A percentile compares a stretch with the other conserved stretches of the same genome.
phyloP scores from a whole-genome alignment of 2,329 filamentous ascomycete genomes.

The Orbilia quercus region DNA sequence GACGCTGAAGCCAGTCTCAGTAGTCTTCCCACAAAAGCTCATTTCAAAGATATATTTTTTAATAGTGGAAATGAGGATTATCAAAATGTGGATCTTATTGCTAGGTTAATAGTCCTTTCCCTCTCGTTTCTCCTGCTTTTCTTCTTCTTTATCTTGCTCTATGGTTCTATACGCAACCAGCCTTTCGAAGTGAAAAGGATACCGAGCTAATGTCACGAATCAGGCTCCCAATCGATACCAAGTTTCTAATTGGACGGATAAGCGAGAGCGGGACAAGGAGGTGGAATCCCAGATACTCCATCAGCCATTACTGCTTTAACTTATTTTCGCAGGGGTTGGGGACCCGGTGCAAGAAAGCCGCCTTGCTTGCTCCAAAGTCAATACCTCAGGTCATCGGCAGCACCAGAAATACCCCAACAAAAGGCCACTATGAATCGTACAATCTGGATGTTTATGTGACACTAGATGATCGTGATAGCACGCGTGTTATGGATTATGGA shows the following conservation, averaged over 20 bases:
- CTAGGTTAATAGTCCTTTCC: constrained; percentile 59
- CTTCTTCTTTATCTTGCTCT: too few species aligned
- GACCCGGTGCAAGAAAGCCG: constrained; percentile 65
- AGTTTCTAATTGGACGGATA: constrained; percentile 55
- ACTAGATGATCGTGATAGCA: constrained; percentile 63
- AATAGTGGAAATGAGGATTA: constrained; percentile 68
- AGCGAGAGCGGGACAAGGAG: too few species aligned
- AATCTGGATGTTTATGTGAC: constrained; percentile 14
- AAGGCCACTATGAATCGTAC: not conserved
- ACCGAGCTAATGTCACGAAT: too few species aligned
- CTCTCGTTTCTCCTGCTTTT: not conserved
- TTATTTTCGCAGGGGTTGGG: constrained; percentile 61
- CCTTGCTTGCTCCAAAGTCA: constrained; percentile 59
- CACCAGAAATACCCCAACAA: constrained; percentile 37
- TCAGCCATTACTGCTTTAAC: constrained; percentile 24
- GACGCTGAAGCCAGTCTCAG: constrained; percentile 74
- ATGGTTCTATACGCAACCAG: too few species aligned
- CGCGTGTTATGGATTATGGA: constrained; percentile 83
- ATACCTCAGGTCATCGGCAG: constrained; percentile 61
- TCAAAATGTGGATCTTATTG: constrained; percentile 69
- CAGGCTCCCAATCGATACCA: constrained; percentile 59
- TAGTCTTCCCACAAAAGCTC: constrained; percentile 75
- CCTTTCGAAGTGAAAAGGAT: too few species aligned
- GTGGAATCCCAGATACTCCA: constrained; percentile 25
- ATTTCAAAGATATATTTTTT: constrained; percentile 88